phyloP scores from a whole-genome alignment of 495 filamentous ascomycete species.

The Penicillium fimorum region DNA sequence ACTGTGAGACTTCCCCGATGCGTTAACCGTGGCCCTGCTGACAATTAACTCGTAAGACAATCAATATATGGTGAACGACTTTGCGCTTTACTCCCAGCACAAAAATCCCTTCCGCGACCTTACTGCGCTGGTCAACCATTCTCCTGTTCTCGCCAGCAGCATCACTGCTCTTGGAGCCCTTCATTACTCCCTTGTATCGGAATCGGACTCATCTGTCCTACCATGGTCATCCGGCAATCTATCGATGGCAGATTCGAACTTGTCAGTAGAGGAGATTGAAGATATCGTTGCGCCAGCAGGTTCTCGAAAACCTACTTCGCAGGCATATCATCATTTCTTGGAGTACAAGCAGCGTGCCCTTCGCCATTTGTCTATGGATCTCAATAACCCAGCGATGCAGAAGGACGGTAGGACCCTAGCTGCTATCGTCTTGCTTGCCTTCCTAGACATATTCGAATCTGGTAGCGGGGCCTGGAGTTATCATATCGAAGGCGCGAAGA shows the following conservation, averaged over 20 bases:
- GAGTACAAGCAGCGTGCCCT: conserved; percentile 45
- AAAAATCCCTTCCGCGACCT: conserved; percentile 45
- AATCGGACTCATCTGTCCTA: conserved; percentile 35
- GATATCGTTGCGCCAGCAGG: conserved; percentile 29
- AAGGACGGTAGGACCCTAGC: conserved; percentile 44
- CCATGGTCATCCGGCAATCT: conserved; percentile 38
- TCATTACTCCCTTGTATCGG: conserved; percentile 40
- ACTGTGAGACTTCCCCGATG: conserved; percentile 33
- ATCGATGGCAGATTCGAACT: conserved; percentile 13
- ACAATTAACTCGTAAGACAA: conserved; percentile 28
- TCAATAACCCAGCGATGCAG: conserved; percentile 35
- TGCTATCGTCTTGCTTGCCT: conserved; percentile 42
- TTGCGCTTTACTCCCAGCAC: conserved; percentile 40
- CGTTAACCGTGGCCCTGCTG: background rate
- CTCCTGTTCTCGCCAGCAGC: conserved; percentile 39
- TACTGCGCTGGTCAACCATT: conserved; percentile 37
- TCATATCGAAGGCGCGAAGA: conserved; percentile 49
- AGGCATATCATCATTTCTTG: conserved; percentile 43
- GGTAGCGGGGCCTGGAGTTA: conserved; percentile 48
- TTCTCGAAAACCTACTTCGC: conserved; percentile 29
- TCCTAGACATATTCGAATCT: conserved; percentile 47
- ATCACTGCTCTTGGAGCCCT: conserved; percentile 44
- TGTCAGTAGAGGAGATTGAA: conserved; percentile 32
- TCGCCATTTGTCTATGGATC: conserved; percentile 39
- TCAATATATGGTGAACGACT: conserved; percentile 34